These are phyloP conservation scores for Tulasnella sp. DNA, from an alignment of 768 basidiomycete species.

Conservation along the genomic window DNA sequence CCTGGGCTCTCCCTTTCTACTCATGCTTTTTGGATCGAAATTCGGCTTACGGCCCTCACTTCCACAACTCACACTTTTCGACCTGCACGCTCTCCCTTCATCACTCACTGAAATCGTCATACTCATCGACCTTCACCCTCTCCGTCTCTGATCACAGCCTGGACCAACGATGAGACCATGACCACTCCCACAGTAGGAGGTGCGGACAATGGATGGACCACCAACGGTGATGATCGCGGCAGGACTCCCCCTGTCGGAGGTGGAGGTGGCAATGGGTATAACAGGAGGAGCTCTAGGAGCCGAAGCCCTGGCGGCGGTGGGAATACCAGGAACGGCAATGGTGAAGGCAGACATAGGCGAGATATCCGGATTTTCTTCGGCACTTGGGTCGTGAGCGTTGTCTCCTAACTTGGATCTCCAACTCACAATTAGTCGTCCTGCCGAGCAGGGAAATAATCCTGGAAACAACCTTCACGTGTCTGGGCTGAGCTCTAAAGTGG, in stretches of 20 bases:
- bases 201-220: conserved; percentile 1
- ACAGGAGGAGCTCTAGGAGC: conserved; percentile 65
- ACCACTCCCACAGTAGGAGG: neutral
- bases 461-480: conserved; percentile 60
- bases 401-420: conserved; percentile 17
- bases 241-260: conserved; percentile 15
- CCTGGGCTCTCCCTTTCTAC: neutral
- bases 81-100: neutral
- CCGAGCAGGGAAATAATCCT: conserved; percentile 37
- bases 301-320: conserved; percentile 47
- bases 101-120: neutral
- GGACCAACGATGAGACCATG: conserved; percentile 11
- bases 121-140: neutral
- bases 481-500: conserved; percentile 47
- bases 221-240: neutral
- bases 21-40: neutral
- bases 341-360: conserved; percentile 44
- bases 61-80: neutral
- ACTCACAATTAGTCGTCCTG: conserved; percentile 15
- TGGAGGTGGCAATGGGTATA: conserved; percentile 32
- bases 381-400: neutral
- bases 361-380: neutral
- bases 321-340: conserved; percentile 28
- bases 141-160: conserved; percentile 4
- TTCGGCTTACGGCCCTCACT: conserved; percentile 12